Evolutionary conservation across 2,329 filamentous ascomycete species (phyloP).

Genomic region (Claviceps paspali): DNA sequence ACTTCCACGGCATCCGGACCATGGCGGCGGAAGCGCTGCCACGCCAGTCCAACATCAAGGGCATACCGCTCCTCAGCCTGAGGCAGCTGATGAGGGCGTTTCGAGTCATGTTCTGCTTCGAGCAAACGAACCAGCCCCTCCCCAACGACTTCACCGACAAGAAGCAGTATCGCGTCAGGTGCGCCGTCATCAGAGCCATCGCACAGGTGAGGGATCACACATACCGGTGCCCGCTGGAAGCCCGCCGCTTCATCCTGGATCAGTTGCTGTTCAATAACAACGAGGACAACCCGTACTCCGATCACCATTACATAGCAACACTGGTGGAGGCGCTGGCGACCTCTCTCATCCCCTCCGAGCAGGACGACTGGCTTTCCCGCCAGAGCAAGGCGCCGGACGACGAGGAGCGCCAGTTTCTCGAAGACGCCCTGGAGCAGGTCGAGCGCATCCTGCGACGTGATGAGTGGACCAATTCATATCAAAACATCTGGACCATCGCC

Average conservation of each 20-base stretch:
- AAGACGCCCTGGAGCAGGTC: conserved; percentile 44
- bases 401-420: conserved; percentile 33
- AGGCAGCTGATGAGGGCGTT: conserved; percentile 77
- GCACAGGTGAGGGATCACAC: conserved; percentile 57
- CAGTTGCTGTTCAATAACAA: conserved; percentile 93
- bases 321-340: conserved; percentile 51
- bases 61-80: conserved; percentile 59
- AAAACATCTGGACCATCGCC: conserved; percentile 50
- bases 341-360: conserved; percentile 37
- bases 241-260: conserved; percentile 74
- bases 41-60: conserved; percentile 54
- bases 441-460: conserved; percentile 53
- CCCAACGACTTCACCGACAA: conserved; percentile 89
- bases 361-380: conserved; percentile 28
- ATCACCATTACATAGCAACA: conserved; percentile 74
- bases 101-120: conserved; percentile 74
- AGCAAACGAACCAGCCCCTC: conserved; percentile 60
- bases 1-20: conserved; percentile 83
- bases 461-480: conserved; percentile 52
- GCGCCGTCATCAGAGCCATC: conserved; percentile 68
- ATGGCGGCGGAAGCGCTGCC: conserved; percentile 70
- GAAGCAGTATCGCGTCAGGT: conserved; percentile 69
- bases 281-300: conserved; percentile 73
- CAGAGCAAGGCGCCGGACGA: conserved; percentile 30
- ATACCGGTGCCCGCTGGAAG: conserved; percentile 63